Evolutionary conservation across 768 basidiomycete species (phyloP), one percentile per base, ranked within the genome.

Genomic region (Amanita inopinata): DNA sequence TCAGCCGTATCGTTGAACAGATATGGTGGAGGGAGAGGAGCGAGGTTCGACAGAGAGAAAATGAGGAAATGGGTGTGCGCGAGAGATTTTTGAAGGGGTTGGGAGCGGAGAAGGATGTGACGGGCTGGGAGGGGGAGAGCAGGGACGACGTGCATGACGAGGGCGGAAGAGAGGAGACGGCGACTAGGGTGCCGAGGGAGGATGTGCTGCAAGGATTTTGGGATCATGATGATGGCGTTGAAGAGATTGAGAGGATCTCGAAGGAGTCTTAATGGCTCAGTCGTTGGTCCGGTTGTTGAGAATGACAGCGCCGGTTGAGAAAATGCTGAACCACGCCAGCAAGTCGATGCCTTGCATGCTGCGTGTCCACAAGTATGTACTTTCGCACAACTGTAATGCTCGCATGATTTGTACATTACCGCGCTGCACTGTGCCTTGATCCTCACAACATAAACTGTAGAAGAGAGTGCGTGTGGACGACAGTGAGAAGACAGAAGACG

Each of bases 21-120:
- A 60, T 82, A n/a, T 61, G 83, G 48, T 94, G 90, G 91, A 67
- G 71, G 36, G 80, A 76, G 1, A 82, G 81, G 46, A 58, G 63
- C 31, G 91, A 88, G 57, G 76, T 78, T 47, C 67, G 67, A 43
- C 69, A 72, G 52, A 61, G 71, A 30, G 72, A 80, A 51, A 60
- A 61, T 47, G 65, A 71, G 53, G 80, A 84, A 57, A 66, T 68
- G 49, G 60, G 57, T 46, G 59, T 67, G 25, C 69, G 67, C 51
- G 56, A 57, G 48, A 61, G 53, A 45, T 71, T 67, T 43, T 58
- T 69, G 53, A 57, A 55, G 36, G 54, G 50, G 18, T 19, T 52
- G 46, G 60, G 43, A 5, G 25, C 30, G 34, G 33, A 37, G 18
- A 36, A 10, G 34, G 35, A 50, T 28, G 48, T 55, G 20, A 51